Evolutionary conservation across 306 rosid species (phyloP), one percentile per base, ranked within the genome.

Genomic region (Fragaria iinumae): DNA sequence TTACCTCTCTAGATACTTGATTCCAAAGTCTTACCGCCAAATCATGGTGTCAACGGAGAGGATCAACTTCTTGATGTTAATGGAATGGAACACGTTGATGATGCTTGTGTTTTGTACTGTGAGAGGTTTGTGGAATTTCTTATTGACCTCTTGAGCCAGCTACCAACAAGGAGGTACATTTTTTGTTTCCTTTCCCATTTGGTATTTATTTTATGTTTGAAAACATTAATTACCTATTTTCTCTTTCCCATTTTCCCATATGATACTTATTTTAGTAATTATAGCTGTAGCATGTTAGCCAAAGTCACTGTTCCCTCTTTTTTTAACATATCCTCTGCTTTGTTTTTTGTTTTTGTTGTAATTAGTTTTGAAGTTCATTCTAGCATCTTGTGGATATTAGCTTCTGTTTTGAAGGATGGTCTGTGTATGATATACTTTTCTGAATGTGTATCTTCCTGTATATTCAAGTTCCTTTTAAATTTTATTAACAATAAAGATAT

Each of bases 71-170:
- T 81, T 71, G 86, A 79, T 87, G 83, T 21, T 65, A 69, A 80
- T 83, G 83, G 85, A 72, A 81, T 79, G 76, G 77, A 70, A 70
- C 65, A 57, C 8, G 86, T 80, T 85, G 90, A 91, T 29, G 93
- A 88, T 86, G 98, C 99, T 59, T 88, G 93, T 84, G 89, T 95
- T 81, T 87, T 95, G 81, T 95, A 95, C 76, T 92, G 99, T 65
- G 99, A 95, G 88, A 87, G 99, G 90, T 95, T 95, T 85, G 91
- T 92, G 89, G 99, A 95, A 81, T 92, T 95, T 91, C 96, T 95
- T 38, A 92, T 95, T 87, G 99, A 95, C 80, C 99, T 95, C 69
- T 80, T 95, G 85, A 95, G 99, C 82, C 99, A 95, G 84, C 90
- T 95, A 78, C 97, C 98, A 60, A 95, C 99, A 12, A 88, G 99